These are phyloP conservation scores for Sarocladium brachiariae DNA, from an alignment of 2,329 filamentous ascomycete species.

Conservation along the genomic window DNA sequence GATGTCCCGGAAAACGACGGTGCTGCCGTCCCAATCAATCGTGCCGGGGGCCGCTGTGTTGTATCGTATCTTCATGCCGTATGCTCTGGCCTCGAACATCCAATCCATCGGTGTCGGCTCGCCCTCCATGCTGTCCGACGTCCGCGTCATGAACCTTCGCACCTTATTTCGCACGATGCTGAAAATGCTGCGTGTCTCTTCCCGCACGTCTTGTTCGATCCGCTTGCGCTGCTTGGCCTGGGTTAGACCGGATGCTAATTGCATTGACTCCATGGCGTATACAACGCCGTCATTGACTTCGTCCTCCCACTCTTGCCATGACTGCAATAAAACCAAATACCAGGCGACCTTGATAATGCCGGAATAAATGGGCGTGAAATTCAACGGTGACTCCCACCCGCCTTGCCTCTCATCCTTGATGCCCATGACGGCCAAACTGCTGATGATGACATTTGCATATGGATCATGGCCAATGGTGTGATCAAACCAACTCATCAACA, in stretches of 20 bases:
- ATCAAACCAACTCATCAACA: constrained; percentile 5
- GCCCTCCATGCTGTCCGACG: not conserved
- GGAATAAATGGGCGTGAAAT: constrained; percentile 4
- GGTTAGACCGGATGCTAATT: not conserved
- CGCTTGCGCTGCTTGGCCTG: not conserved
- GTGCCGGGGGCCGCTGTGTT: not conserved
- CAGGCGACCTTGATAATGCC: constrained; percentile 1
- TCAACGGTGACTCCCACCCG: not conserved
- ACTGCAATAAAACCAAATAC: constrained; percentile 4
- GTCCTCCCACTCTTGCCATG: not conserved
- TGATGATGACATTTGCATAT: constrained; percentile 6
- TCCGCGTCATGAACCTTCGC: constrained; percentile 1
- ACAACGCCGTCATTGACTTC: not conserved
- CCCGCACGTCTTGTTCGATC: constrained; percentile 4
- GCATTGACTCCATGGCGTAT: not conserved
- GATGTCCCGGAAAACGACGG: not conserved
- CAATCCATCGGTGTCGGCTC: constrained; percentile 1
- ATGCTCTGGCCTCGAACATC: constrained; percentile 1
- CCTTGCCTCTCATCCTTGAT: constrained; percentile 5
- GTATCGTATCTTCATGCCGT: not conserved
- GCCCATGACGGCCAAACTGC: constrained; percentile 5
- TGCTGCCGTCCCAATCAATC: not conserved
- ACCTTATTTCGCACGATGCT: constrained; percentile 7
- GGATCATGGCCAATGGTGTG: not conserved
- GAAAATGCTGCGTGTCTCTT: constrained; percentile 1